These are phyloP conservation scores for Neoboletus brunneissimus DNA, from an alignment of 768 basidiomycete species.

Conservation along the genomic window DNA sequence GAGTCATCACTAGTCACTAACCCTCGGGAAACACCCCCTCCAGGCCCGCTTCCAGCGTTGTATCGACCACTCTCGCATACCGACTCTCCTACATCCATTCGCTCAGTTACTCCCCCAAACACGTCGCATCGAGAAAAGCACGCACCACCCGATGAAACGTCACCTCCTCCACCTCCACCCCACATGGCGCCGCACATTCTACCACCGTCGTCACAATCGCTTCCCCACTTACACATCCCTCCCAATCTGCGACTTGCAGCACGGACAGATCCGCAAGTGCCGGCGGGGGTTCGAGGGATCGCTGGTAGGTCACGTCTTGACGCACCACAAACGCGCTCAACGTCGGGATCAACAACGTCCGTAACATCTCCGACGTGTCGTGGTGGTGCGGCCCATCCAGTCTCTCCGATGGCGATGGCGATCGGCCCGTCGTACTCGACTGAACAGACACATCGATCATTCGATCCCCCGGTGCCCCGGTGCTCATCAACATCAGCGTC, in stretches of 20 bases:
- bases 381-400: conserved; percentile 20
- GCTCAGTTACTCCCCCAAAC: background rate
- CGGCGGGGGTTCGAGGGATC: conserved; percentile 39
- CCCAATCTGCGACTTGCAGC: conserved; percentile 50
- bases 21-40: conserved; percentile 48
- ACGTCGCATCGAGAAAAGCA: background rate
- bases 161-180: conserved; percentile 50
- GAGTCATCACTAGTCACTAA: conserved; percentile 17
- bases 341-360: conserved; percentile 65
- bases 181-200: conserved; percentile 54
- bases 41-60: conserved; percentile 46
- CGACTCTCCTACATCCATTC: conserved; percentile 37
- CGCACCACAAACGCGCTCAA: conserved; percentile 56
- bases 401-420: conserved; percentile 5
- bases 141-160: conserved; percentile 48
- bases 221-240: conserved; percentile 49
- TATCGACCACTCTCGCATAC: conserved; percentile 48
- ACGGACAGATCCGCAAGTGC: conserved; percentile 53
- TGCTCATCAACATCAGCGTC: conserved; percentile 59
- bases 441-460: conserved; percentile 80
- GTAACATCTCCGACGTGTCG: conserved; percentile 52
- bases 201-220: conserved; percentile 54
- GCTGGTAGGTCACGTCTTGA: conserved; percentile 55
- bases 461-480: conserved; percentile 66
- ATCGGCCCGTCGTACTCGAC: conserved; percentile 38